These are phyloP conservation scores for Hymenoscyphus occultus DNA, from an alignment of 2,329 filamentous ascomycete species.

Conservation along the genomic window DNA sequence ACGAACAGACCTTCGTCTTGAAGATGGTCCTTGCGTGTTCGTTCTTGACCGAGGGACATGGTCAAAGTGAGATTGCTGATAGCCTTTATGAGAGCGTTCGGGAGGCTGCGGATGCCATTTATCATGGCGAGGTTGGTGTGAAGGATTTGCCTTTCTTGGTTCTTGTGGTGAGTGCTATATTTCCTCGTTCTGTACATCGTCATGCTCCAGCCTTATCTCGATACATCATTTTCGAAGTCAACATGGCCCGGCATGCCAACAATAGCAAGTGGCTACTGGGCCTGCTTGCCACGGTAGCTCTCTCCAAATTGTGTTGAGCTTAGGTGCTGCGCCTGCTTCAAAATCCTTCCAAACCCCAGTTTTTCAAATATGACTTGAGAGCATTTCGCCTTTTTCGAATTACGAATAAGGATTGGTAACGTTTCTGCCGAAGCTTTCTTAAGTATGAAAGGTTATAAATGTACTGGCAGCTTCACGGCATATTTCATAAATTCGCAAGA, in stretches of 20 bases:
- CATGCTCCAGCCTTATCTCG: neutral
- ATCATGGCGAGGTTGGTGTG: constrained; percentile 53
- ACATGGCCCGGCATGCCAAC: too few relatives aligned
- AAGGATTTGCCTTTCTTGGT: constrained; percentile 58
- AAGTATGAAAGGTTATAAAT: too few relatives aligned
- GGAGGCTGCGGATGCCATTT: constrained; percentile 61
- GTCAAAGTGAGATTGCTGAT: constrained; percentile 71
- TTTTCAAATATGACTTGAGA: too few relatives aligned
- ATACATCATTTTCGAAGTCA: neutral
- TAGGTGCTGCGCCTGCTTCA: too few relatives aligned
- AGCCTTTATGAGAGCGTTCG: constrained; percentile 76
- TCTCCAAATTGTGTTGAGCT: too few relatives aligned
- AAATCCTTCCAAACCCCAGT: too few relatives aligned
- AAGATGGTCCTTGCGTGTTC: constrained; percentile 83
- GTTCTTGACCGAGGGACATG: constrained; percentile 73
- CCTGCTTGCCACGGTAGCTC: too few relatives aligned
- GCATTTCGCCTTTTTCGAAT: too few relatives aligned
- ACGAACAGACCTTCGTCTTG: constrained; percentile 66
- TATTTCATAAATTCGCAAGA: too few relatives aligned
- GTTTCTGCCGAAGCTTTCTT: too few relatives aligned
- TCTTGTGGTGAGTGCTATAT: constrained; percentile 47
- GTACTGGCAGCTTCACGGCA: too few relatives aligned
- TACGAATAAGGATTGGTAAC: too few relatives aligned
- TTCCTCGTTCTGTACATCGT: neutral
- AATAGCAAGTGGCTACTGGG: neutral